phyloP scores from a whole-genome alignment of 1,139 yeast species.

The Yamadazyma epiphylla region DNA sequence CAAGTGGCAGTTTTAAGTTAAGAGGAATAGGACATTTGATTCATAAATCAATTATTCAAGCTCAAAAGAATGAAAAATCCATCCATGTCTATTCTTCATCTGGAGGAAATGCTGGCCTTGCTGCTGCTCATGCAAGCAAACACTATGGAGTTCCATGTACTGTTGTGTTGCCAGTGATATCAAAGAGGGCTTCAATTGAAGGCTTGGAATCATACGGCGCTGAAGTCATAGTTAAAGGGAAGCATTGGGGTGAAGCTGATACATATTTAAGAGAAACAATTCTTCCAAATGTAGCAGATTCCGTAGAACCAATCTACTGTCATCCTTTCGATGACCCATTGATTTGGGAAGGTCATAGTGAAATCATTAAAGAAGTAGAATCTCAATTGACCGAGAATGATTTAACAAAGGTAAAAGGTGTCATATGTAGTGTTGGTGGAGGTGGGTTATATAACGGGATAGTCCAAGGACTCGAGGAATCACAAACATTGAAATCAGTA shows the following conservation, averaged over 20 bases:
- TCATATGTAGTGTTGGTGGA: conserved; percentile 71
- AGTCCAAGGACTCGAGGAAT: conserved; percentile 47
- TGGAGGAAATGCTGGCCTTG: conserved; percentile 80
- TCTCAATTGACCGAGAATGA: conserved; percentile 30
- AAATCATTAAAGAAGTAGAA: conserved; percentile 55
- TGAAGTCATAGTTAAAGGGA: conserved; percentile 49
- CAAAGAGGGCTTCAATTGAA: conserved; percentile 29
- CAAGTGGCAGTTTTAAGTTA: conserved; percentile 69
- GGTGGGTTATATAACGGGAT: conserved; percentile 71
- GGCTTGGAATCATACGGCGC: conserved; percentile 48
- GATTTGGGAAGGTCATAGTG: conserved; percentile 68
- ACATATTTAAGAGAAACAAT: conserved; percentile 36
- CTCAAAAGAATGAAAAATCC: conserved; percentile 6
- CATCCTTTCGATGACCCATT: conserved; percentile 66
- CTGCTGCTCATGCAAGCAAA: conserved; percentile 62
- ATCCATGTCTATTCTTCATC: conserved; percentile 60
- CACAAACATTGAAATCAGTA: conserved; percentile 20
- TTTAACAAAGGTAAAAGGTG: conserved; percentile 43
- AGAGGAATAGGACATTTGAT: conserved; percentile 60
- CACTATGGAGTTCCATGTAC: conserved; percentile 49
- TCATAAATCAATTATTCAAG: conserved; percentile 20
- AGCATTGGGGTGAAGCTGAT: conserved; percentile 68
- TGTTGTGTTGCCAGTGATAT: conserved; percentile 57
- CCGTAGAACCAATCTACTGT: conserved; percentile 49
- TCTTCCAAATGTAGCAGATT: conserved; percentile 21